Base-by-base conservation (phyloP, 2,329 filamentous ascomycete species). In the Arachnomyces sp. region DNA sequence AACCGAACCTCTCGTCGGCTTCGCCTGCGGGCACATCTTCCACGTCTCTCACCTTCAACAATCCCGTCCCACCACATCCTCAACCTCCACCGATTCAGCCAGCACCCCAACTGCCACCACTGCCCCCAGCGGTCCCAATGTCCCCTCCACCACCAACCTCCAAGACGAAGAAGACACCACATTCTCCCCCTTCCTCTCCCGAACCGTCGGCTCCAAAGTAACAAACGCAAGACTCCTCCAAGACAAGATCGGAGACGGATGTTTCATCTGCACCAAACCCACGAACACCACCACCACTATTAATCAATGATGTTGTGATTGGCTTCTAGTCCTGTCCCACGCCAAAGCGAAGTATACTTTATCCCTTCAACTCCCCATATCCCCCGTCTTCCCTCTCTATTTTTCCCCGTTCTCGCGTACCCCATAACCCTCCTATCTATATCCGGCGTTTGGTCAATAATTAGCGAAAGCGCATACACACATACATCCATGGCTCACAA, bases 141-240 rank as follows among this genome's bases (percentile, higher is more conserved):
- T 39, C 52, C 38, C 42, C 53, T 46, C 36, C 53, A 15, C 44
- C 41, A 9, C 45, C 6, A 46, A 39, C 14, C 43, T 40, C 2
- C 40, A 50, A 9, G 52, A 63, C 4, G 58, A 61, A 33, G 47
- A 49, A 29, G 34, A 42, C 32, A 31, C 40, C n/a, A 11, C 39
- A 3, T 43, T 38, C 7, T 47, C 43, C n/a, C 35, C 45, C 3
- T 4, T 46, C 3, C 34, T 46, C 32, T 65, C 64, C 38, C 60
- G 66, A 29, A 86, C 83, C 39, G 80, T 96, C 5, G 85, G 86
- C 0, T 78, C 82, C 21, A 95, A 95, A 63, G 87, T 95, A 18
- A 92, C 85, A 48, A 86, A 87, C 57, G 88, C 89, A 30, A 76
- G 87, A 47, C 60, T 95, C 40, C 64, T 95, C 44, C 74, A 80